A percentile compares a stretch with the other conserved stretches of the same genome.
phyloP scores from a whole-genome alignment of 192 early-diverging fungal genomes.

The Geranomyces variabilis region DNA sequence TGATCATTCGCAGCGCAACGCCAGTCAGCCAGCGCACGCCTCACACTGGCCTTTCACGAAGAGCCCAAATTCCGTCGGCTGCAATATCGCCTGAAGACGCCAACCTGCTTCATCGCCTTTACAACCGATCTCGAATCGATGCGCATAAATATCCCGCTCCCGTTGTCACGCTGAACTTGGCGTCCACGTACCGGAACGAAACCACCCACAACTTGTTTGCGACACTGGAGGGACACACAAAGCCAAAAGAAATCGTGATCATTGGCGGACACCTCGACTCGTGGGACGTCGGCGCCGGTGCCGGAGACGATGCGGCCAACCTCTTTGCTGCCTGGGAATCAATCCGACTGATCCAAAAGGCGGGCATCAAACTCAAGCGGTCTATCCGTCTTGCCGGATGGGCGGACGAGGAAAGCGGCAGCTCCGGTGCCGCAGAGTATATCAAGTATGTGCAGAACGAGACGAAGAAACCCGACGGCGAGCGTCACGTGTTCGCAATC shows the following conservation, averaged over 20 bases:
- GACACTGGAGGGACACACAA: neutral
- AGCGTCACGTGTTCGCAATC: constrained; percentile 4
- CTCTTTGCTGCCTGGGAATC: constrained; percentile 11
- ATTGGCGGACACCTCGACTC: constrained; percentile 13
- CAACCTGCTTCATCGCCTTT: constrained; percentile 2
- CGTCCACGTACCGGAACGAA: neutral
- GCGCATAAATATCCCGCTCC: neutral
- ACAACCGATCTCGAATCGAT: constrained; percentile 2
- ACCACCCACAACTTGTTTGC: constrained; percentile 11
- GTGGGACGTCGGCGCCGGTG: constrained; percentile 11
- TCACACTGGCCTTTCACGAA: neutral
- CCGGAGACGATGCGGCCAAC: neutral
- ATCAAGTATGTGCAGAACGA: neutral
- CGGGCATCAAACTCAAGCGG: constrained; percentile 11
- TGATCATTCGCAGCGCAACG: neutral
- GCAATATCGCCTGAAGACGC: constrained; percentile 7
- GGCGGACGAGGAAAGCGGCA: constrained; percentile 8
- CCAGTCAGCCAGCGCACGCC: neutral
- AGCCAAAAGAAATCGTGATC: neutral
- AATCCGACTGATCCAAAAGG: constrained; percentile 3
- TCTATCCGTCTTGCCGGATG: constrained; percentile 5
- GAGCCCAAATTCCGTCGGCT: neutral
- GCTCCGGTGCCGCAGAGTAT: neutral
- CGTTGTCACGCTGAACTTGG: neutral
- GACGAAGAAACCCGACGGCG: neutral